phyloP scores from a whole-genome alignment of 2,329 filamentous ascomycete genomes.

The Xylariaceae sp. region DNA sequence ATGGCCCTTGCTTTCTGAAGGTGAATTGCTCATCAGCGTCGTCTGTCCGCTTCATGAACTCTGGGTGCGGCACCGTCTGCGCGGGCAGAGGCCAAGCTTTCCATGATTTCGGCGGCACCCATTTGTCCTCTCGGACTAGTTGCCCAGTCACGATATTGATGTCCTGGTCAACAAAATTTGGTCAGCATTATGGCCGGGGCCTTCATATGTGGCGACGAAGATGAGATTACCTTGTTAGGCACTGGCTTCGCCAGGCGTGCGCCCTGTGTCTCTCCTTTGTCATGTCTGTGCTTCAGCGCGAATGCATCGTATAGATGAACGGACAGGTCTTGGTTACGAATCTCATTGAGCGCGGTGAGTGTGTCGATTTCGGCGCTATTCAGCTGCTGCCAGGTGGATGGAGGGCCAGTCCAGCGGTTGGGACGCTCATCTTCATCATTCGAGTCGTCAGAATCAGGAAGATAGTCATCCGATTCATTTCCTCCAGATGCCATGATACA shows the following conservation, averaged over 20 bases:
- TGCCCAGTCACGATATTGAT: slow-evolving; percentile 39
- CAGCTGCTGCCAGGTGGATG: slow-evolving; percentile 69
- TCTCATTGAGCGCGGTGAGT: slow-evolving; percentile 66
- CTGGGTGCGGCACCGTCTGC: slow-evolving; percentile 64
- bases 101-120: slow-evolving; percentile 69
- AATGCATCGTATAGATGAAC: slow-evolving; percentile 82
- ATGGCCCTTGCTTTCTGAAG: slow-evolving; percentile 51
- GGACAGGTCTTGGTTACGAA: slow-evolving; percentile 70
- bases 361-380: slow-evolving; percentile 70
- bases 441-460: slow-evolving; percentile 51
- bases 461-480: slow-evolving; percentile 33
- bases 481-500: slow-evolving; percentile 29
- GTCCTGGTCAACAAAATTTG: slow-evolving; percentile 32
- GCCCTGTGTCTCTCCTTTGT: slow-evolving; percentile 10
- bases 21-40: slow-evolving; percentile 55
- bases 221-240: slow-evolving; percentile 43
- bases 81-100: slow-evolving; percentile 82
- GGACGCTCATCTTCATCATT: slow-evolving; percentile 56
- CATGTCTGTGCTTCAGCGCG: slow-evolving; percentile 63
- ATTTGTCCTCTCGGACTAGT: slow-evolving; percentile 43
- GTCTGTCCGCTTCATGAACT: slow-evolving; percentile 54
- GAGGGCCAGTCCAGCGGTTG: slow-evolving; percentile 75
- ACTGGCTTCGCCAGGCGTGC: slow-evolving; percentile 28
- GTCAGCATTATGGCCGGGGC: slow-evolving; percentile 17
- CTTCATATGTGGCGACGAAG: background rate